Evolutionary conservation across 331 rosid genomes (phyloP), one percentile per base, ranked within the genome.

Genomic region (Stylosanthes scabra): DNA sequence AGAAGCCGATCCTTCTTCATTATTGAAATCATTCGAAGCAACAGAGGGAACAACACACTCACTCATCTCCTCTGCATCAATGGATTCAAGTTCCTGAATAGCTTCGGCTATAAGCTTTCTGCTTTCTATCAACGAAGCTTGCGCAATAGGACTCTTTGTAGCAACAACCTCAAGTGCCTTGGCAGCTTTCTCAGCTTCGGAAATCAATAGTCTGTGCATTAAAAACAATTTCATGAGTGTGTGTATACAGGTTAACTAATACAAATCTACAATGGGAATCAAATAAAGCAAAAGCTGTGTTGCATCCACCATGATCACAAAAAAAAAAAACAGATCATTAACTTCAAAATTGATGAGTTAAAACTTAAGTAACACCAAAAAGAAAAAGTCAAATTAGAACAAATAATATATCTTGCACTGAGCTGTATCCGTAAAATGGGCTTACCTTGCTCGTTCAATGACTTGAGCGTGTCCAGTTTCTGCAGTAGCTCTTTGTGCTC

Each of bases 171-270:
- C 99, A 46, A 94, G 96, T 71, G 86, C 91, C 83, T 83, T 82
- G 81, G 99, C 97, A 15, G 99, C 99, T 79, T 87, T 92, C 84
- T 95, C 93, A 68, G 99, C 98, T 87, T 95, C 98, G 45, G 88
- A 88, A 80, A 95, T 92, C 90, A 95, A 74, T 71, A 88, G 80
- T 75, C 99, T 95, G 88, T 74, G 37, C 56, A 77, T 56, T 16
- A 46, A 59, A 71, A 3, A 45, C 49, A 51, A 61, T 56, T 60
- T 31, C 65, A 65, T 66, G 29, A 76, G 61, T 46, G 49, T 46
- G 49, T 34, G 39, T 40, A 59, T 54, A 25, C 25, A 27, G 60
- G 31, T 13, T 37, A 68, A 52, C 2, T 34, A 34, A 34, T 34
- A 34, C 39, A 34, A 34, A 34, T 13, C 31, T 68, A 13, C 64